phyloP scores from a whole-genome alignment of 345 rosid genomes.

The Turnera subulata region DNA sequence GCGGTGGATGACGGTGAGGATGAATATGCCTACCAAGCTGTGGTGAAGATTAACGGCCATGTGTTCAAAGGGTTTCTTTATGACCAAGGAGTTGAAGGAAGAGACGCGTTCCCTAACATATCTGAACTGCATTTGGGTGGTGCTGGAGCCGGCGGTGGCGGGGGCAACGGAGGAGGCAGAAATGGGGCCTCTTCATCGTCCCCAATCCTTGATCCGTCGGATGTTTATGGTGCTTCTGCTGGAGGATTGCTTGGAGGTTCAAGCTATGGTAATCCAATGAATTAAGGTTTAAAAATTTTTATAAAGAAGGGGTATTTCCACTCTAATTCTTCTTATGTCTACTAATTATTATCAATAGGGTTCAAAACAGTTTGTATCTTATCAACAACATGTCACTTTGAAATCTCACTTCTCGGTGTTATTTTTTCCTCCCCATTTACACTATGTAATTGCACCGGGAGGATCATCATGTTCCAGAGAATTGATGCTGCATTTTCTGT shows the following conservation, averaged over 20 bases:
- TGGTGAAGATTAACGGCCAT: constrained; percentile 84
- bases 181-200: constrained; percentile 54
- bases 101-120: constrained; percentile 70
- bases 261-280: constrained; percentile 59
- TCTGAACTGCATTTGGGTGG: constrained; percentile 90
- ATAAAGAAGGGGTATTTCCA: neutral
- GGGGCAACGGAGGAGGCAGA: constrained; percentile 33
- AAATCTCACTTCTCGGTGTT: constrained; percentile 17
- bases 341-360: constrained; percentile 34
- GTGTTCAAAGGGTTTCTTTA: constrained; percentile 88
- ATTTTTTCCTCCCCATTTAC: constrained; percentile 9
- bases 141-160: constrained; percentile 19
- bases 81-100: constrained; percentile 71
- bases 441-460: constrained; percentile 20
- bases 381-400: constrained; percentile 13
- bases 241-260: constrained; percentile 65
- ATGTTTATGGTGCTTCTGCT: constrained; percentile 53
- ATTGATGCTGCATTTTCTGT: constrained; percentile 25
- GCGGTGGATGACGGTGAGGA: constrained; percentile 90
- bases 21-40: constrained; percentile 90
- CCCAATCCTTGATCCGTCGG: constrained; percentile 55
- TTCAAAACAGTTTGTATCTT: constrained; percentile 21
- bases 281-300: constrained; percentile 26
- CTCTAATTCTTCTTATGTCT: constrained; percentile 16
- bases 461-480: constrained; percentile 15